Conservation (phyloP, 306 rosid species). For the Vigna unguiculata region DNA sequence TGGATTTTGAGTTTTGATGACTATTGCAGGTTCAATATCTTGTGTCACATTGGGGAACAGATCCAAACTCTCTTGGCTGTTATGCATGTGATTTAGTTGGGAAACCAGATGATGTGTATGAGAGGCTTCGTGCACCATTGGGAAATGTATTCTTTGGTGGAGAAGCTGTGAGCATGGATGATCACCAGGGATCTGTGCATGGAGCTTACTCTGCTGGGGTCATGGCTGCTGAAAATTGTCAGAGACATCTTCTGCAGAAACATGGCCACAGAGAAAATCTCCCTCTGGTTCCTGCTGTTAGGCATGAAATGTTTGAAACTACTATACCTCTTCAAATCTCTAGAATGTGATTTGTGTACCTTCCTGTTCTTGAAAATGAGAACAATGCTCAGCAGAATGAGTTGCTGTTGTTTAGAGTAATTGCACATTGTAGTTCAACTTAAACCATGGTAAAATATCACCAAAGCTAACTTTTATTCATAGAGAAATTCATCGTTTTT, state of each 20-base stretch:
- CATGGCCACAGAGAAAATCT: neutral
- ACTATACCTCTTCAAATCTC: neutral
- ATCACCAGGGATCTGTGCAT: conserved; percentile 1
- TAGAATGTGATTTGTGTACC: neutral
- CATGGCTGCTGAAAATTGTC: conserved; percentile 2
- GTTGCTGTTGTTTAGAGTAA: neutral
- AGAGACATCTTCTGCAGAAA: neutral
- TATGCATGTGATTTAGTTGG: conserved; percentile 67
- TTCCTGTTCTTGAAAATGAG: neutral
- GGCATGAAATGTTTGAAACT: neutral
- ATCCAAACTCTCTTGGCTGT: conserved; percentile 25
- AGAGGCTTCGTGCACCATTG: neutral
- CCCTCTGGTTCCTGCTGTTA: neutral
- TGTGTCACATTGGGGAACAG: conserved; percentile 81
- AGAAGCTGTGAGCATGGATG: conserved; percentile 1
- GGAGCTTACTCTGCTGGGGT: conserved; percentile 10
- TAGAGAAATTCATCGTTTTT: too few relatives aligned
- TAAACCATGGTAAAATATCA: conserved; percentile 25
- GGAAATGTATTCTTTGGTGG: neutral
- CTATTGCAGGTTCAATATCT: conserved; percentile 71
- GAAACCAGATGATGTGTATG: conserved; percentile 65
- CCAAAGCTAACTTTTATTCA: too few relatives aligned
- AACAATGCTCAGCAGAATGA: neutral
- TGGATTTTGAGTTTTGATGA: conserved; percentile 43
- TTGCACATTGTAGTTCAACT: neutral